Base-by-base conservation (phyloP, 1,284 basidiomycete species). In the Laetiporus sulphureus region DNA sequence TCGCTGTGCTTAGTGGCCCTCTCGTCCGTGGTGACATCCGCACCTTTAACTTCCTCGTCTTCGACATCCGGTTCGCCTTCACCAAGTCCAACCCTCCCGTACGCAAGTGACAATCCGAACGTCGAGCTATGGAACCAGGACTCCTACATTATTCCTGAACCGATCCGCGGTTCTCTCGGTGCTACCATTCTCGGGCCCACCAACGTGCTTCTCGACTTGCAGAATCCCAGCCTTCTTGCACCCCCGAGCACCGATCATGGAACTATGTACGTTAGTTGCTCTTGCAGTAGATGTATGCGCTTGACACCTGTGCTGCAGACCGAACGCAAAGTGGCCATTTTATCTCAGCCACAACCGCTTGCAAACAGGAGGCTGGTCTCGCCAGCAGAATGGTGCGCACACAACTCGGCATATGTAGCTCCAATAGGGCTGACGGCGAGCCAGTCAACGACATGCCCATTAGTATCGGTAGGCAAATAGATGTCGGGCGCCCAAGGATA, bases 291-390 rank as follows among this genome's bases (percentile, higher is more conserved):
- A 29, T 40, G 32, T 11, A 5, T 10, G 3, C 13, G 23, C 23
- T 25, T 32, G 5, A 20, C 12, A 6, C 8, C 10, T 20, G 23
- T 4, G 30, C 39, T 44, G 32, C 47, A 79, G 77, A 10, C 45
- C 55, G 5, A 82, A 82, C 50, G 74, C 78, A 10, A 85, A 84
- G 57, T 86, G 83, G 83, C 75, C 83, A 0, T 83, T 85, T 59
- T 65, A 67, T 44, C 58, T 85, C 43, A 83, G 79, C 44, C 77
- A 80, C 58, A 85, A 82, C 52, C 75, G 81, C 20, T 58, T 88
- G 16, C 75, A 79, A 45, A 74, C 74, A 0, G 83, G 83, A 18
- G 84, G 84, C 1, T 88, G 83, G 83, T 79, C 81, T 27, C 71
- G 82, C 41, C 73, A 83, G 51, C 71, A 85, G 60, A 84, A 83